Evolutionary conservation across 2,329 filamentous ascomycete genomes (phyloP), one percentile per base, ranked within the genome.

Genomic region (Bipolaris victoriae): DNA sequence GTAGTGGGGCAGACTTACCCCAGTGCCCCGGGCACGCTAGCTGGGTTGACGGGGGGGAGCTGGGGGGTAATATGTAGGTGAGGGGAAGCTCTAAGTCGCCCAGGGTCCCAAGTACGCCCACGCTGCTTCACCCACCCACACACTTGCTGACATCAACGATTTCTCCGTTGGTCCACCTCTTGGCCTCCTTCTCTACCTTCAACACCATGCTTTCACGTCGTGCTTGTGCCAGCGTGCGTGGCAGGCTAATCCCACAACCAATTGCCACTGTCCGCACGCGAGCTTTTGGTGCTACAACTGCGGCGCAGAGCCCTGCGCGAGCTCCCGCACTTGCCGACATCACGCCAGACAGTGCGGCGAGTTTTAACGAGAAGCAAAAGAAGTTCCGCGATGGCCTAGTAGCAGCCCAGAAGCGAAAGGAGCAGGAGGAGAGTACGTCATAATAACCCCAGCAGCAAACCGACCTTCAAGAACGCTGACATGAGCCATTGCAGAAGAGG

Each of bases 241-340:
- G 57, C 58, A 59, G 64, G 22, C 46, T 70, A 22, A 45, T 70
- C 43, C 62, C 61, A 13, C 58, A 63, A 37, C 56, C 51, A 43
- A 49, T 62, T 18, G 41, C 62, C 18, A 37, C 55, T 44, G 51
- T 62, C 53, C 57, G 53, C 48, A 61, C 68, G 44, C 74, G 73
- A 37, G 63, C 64, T 47, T 76, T 76, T 52, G 45, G 64, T n/a
- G 69, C 65, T 39, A 60, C 63, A 35, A 55, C 70, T 36, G 65
- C 66, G 29, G 59, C 59, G 10, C 72, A 71, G 55, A 54, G 63
- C 58, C 63, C 68, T 49, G 50, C 52, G 44, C 67, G 71, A 55
- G 64, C 69, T 41, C 95, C 95, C n/a, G 87, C 90, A 36, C 86
- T 99, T 65, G 89, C 90, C 75, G 93, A 99, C 78, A 87, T 99